phyloP scores from a whole-genome alignment of 2,329 filamentous ascomycete genomes.

The Alternaria longipes region DNA sequence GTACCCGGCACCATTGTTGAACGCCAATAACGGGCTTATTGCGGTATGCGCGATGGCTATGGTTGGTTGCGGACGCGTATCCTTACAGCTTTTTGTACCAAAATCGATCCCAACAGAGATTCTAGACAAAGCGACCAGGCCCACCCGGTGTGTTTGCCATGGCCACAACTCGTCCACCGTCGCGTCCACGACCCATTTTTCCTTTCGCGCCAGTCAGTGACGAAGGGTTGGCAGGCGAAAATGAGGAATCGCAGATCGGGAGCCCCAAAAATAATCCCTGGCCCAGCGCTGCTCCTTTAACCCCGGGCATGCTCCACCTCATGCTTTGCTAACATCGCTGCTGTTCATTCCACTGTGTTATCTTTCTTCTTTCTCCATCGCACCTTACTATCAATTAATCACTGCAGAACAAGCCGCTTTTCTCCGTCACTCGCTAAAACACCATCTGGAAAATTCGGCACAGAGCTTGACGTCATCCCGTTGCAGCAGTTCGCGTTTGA shows the following conservation, averaged over 20 bases:
- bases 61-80: conserved; percentile 9
- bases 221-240: conserved; percentile 17
- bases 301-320: conserved; percentile 21
- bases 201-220: conserved; percentile 17
- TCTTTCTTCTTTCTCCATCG: background rate
- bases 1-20: conserved; percentile 5
- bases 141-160: conserved; percentile 22
- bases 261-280: conserved; percentile 30
- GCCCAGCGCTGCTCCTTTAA: conserved; percentile 23
- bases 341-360: background rate
- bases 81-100: conserved; percentile 4
- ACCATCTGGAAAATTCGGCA: background rate
- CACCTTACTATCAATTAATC: background rate
- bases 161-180: conserved; percentile 14
- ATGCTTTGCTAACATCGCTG: conserved; percentile 18
- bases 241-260: conserved; percentile 32
- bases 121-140: conserved; percentile 15
- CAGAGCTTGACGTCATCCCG: conserved; percentile 19
- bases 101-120: conserved; percentile 27
- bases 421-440: conserved; percentile 11
- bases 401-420: background rate
- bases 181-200: conserved; percentile 30
- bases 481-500: conserved; percentile 5
- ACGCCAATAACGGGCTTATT: background rate
- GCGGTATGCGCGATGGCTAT: background rate